Percentiles rank a stretch among this genome's conserved stretches.
Evolutionary conservation across 2,329 filamentous ascomycete genomes (phyloP).

Genomic region (Periconia sp.): DNA sequence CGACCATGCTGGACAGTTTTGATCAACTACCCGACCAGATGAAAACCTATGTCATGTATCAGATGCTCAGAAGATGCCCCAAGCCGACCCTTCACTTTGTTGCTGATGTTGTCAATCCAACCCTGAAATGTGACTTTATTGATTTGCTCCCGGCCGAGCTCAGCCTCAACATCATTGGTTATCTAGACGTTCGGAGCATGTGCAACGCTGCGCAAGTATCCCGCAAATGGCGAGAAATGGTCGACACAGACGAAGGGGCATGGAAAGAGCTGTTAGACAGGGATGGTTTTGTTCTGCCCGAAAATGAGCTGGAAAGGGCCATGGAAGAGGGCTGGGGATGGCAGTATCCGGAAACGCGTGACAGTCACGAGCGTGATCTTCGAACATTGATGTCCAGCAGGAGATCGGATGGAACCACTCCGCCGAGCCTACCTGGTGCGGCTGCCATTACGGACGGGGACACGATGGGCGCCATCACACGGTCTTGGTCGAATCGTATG

Average conservation of each 20-base stretch:
- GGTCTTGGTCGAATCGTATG: constrained; percentile 35
- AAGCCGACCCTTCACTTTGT: constrained; percentile 88
- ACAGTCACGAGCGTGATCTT: constrained; percentile 80
- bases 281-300: constrained; percentile 77
- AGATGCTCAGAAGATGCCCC: constrained; percentile 83
- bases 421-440: constrained; percentile 25
- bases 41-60: constrained; percentile 96
- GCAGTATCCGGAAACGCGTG: constrained; percentile 78
- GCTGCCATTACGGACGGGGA: constrained; percentile 18
- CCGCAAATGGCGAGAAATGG: constrained; percentile 86
- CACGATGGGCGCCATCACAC: constrained; percentile 29
- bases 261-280: constrained; percentile 92
- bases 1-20: constrained; percentile 83
- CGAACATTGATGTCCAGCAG: constrained; percentile 50
- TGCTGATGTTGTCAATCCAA: constrained; percentile 87
- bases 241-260: constrained; percentile 90
- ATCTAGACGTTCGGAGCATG: constrained; percentile 81
- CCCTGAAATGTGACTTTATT: constrained; percentile 91
- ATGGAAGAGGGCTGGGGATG: constrained; percentile 95
- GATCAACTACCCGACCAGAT: constrained; percentile 88
- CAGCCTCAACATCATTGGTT: constrained; percentile 82
- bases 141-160: constrained; percentile 82
- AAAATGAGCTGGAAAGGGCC: constrained; percentile 81
- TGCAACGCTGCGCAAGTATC: constrained; percentile 92
- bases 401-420: constrained; percentile 5